Conservation (phyloP, 441 rosid genomes). For the Metrosideros polymorpha region DNA sequence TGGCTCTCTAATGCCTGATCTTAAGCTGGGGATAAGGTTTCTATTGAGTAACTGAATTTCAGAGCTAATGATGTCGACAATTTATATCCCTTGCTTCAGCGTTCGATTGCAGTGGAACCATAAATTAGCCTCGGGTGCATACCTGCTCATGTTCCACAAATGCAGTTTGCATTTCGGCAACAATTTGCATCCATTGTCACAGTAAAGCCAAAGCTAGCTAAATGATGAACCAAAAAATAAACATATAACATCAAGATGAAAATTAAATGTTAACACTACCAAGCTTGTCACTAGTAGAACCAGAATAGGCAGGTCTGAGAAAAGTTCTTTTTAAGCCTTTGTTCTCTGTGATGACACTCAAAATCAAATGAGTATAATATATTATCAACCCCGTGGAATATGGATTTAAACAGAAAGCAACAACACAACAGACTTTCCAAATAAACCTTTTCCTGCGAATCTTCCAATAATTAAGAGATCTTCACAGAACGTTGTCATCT, state of each 20-base stretch:
- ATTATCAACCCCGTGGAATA: neutral
- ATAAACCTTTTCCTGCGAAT: neutral
- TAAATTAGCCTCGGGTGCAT: neutral
- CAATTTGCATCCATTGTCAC: neutral
- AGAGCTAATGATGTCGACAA: neutral
- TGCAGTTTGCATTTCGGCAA: neutral
- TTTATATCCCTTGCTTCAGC: neutral
- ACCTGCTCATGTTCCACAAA: neutral
- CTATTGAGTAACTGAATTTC: neutral
- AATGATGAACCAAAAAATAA: neutral
- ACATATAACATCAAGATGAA: neutral
- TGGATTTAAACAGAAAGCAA: neutral
- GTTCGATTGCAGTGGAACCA: neutral
- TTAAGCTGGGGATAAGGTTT: neutral
- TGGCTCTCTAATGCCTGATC: neutral
- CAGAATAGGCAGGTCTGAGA: neutral
- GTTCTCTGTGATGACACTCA: neutral
- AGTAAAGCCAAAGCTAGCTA: neutral
- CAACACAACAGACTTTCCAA: neutral
- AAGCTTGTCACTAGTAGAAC: neutral
- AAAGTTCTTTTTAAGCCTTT: neutral
- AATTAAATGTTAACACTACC: neutral
- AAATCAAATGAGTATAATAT: neutral
- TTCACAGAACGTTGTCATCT: neutral
- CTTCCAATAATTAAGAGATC: neutral